phyloP scores from a whole-genome alignment of 495 filamentous ascomycete genomes.

The Neurospora sp. region DNA sequence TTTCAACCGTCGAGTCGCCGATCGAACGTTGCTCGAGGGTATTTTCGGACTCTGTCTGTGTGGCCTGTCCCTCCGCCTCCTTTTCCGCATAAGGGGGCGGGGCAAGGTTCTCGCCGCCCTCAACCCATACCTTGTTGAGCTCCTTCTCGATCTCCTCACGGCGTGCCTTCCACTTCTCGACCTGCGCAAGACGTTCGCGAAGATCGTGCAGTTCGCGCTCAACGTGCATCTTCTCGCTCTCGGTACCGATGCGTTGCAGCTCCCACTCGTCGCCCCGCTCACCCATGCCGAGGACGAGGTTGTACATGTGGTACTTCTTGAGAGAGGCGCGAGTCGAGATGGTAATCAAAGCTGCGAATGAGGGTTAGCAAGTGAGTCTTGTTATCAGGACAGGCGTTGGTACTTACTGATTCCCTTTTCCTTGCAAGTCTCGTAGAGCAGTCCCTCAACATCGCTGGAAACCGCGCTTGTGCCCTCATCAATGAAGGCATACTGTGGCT shows the following conservation, averaged over 20 bases:
- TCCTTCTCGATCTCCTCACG: constrained; percentile 59
- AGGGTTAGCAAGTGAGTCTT: constrained; percentile 15
- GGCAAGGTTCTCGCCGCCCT: constrained; percentile 28
- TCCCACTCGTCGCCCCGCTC: constrained; percentile 63
- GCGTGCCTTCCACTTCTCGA: constrained; percentile 73
- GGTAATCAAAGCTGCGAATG: constrained; percentile 60
- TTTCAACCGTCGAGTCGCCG: neutral
- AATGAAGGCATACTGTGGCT: constrained; percentile 85
- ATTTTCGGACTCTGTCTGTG: neutral
- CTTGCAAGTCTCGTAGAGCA: constrained; percentile 87
- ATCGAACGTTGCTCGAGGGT: neutral
- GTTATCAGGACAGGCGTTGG: neutral
- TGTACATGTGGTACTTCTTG: constrained; percentile 90
- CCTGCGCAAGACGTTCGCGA: constrained; percentile 63
- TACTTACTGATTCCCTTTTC: constrained; percentile 77
- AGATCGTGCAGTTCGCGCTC: constrained; percentile 82
- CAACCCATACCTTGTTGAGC: constrained; percentile 47
- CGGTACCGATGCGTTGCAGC: constrained; percentile 85
- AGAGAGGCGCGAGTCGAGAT: constrained; percentile 87
- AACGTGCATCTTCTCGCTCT: constrained; percentile 79
- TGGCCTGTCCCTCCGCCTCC: constrained; percentile 8
- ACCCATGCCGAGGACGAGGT: constrained; percentile 69
- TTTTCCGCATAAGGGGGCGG: constrained; percentile 31
- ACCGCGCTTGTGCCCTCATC: constrained; percentile 96
- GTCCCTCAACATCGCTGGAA: constrained; percentile 83